Conservation (phyloP, 192 early-diverging fungal genomes). For the Coemansia sp. region DNA sequence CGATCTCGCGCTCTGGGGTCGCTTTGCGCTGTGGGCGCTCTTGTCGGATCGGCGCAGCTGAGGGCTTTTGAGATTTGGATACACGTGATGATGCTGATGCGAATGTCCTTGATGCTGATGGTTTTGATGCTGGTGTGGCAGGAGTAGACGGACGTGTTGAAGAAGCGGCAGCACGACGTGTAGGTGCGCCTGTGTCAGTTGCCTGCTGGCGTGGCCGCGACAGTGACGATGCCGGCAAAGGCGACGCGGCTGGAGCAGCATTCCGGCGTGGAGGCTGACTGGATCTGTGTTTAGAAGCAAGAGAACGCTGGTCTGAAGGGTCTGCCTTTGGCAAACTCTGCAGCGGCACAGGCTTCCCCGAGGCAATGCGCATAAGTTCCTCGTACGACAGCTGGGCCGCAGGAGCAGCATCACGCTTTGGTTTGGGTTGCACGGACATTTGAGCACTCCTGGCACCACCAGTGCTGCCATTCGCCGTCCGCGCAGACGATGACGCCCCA, state of each 20-base stretch:
- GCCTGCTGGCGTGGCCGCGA: constrained; percentile 8
- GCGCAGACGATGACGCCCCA: too few species aligned
- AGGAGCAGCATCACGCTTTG: not conserved
- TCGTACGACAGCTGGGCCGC: constrained; percentile 35
- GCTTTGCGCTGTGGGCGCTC: constrained; percentile 10
- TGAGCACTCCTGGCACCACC: not conserved
- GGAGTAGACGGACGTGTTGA: not conserved
- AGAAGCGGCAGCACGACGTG: not conserved
- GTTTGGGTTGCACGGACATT: not conserved
- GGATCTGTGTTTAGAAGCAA: not conserved
- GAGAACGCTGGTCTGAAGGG: not conserved
- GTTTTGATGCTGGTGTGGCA: not conserved
- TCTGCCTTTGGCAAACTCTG: not conserved
- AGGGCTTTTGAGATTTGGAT: not conserved
- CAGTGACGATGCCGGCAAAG: not conserved
- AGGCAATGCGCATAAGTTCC: constrained; percentile 51
- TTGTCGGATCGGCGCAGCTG: constrained; percentile 1
- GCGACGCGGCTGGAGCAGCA: not conserved
- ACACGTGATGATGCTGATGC: not conserved
- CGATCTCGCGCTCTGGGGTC: constrained; percentile 42
- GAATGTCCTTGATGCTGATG: not conserved
- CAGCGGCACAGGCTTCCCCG: constrained; percentile 10
- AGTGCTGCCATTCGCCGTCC: too few species aligned
- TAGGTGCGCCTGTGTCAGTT: not conserved
- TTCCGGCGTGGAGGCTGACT: not conserved